Evolutionary conservation across 2,329 filamentous ascomycete genomes (phyloP).

Genomic region (Cladobotryum mycophilum): DNA sequence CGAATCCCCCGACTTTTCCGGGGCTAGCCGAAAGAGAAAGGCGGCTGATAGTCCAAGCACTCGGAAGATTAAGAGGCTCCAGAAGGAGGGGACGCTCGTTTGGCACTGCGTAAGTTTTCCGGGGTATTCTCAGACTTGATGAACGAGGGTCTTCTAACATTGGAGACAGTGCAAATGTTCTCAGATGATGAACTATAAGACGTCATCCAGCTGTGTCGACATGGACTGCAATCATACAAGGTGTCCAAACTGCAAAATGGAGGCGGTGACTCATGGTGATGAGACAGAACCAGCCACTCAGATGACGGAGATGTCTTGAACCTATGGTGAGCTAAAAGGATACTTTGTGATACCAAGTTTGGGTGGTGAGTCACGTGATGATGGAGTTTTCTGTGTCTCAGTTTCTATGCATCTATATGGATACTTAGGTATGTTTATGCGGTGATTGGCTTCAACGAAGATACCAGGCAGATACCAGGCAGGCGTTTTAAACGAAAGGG

Average conservation of each 20-base stretch:
- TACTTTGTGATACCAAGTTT: no score
- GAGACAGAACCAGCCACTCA: not conserved
- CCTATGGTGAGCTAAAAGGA: no score
- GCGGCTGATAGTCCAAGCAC: constrained; percentile 1
- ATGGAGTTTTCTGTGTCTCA: no score
- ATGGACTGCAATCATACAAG: constrained; percentile 6
- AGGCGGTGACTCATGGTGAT: not conserved
- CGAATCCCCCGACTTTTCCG: not conserved
- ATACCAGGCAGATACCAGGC: no score
- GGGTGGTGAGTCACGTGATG: no score
- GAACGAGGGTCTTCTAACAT: not conserved
- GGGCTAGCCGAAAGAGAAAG: constrained; percentile 11
- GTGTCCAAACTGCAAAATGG: constrained; percentile 7
- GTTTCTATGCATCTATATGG: no score
- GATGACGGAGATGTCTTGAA: not conserved
- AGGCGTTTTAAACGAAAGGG: no score
- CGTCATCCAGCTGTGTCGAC: constrained; percentile 8
- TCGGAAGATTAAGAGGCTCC: constrained; percentile 10
- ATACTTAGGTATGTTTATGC: no score
- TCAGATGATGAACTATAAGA: constrained; percentile 10
- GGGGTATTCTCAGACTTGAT: no score
- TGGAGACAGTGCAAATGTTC: constrained; percentile 17
- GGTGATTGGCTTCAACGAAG: no score
- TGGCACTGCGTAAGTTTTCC: constrained; percentile 27
- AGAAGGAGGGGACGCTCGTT: constrained; percentile 16